These are phyloP conservation scores for Chiua sp. DNA, from an alignment of 1,284 basidiomycete genomes.

Conservation along the genomic window DNA sequence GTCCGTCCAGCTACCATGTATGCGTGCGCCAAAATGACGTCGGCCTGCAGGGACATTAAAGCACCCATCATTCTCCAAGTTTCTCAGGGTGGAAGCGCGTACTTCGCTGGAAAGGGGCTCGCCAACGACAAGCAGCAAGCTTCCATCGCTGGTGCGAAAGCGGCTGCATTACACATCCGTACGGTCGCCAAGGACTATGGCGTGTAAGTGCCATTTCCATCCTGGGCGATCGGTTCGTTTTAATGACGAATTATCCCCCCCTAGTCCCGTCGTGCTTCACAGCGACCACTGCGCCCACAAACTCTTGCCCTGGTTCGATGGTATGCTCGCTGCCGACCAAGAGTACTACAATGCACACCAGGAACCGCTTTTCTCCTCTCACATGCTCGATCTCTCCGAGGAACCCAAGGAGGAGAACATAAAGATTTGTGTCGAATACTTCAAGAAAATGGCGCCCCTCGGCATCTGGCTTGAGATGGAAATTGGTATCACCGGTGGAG, in stretches of 20 bases:
- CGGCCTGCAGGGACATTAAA: constrained; percentile 75
- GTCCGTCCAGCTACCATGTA: constrained; percentile 30
- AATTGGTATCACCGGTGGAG: constrained; percentile 99
- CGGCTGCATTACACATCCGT: constrained; percentile 94
- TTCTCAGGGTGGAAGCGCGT: constrained; percentile 96
- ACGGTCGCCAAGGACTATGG: constrained; percentile 89
- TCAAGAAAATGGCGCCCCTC: constrained; percentile 93
- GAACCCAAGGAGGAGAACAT: constrained; percentile 99
- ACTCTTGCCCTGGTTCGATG: constrained; percentile 99
- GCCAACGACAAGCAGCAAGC: constrained; percentile 96
- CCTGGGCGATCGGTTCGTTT: neutral
- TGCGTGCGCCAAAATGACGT: constrained; percentile 11
- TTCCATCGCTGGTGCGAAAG: constrained; percentile 92
- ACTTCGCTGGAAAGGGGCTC: constrained; percentile 97
- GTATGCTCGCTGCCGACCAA: constrained; percentile 98
- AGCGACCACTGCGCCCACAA: constrained; percentile 99
- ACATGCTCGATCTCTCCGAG: constrained; percentile 99
- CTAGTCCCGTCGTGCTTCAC: constrained; percentile 95
- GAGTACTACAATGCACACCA: constrained; percentile 91
- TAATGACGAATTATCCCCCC: constrained; percentile 5
- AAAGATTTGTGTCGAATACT: constrained; percentile 92
- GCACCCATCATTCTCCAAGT: constrained; percentile 98
- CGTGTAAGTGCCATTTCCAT: constrained; percentile 62
- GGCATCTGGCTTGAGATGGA: constrained; percentile 99
- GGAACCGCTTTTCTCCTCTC: constrained; percentile 96